Base-by-base conservation (phyloP, 2,329 filamentous ascomycete species). In the Chrysoporthe austroafricana region DNA sequence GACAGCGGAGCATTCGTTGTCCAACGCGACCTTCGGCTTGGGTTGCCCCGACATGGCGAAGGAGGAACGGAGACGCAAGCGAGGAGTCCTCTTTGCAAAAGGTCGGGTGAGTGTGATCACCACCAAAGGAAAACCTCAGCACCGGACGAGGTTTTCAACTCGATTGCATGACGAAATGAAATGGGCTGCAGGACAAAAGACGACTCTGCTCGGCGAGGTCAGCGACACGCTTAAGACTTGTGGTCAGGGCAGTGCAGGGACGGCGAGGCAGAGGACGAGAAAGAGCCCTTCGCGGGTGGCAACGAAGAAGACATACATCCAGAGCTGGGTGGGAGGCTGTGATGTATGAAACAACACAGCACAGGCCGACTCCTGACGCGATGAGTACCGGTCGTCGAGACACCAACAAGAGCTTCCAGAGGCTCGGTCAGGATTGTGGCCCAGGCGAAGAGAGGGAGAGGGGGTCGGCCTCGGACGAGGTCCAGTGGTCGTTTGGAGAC, bases 1-100 rank as follows among this genome's bases (percentile, higher is more conserved):
- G 70, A 97, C 86, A 75, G 91, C 88, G 67, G 94, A 93, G 80
- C 95, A 98, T 74, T 92, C 89, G 79, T 90, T 88, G 77, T 89
- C 86, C 77, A 97, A 82, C 70, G 90, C 83, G 76, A 88, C 85
- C 64, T 86, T 82, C 63, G 94, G 93, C 75, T 88, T 81, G 61
- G 93, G 93, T 60, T 70, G 68, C 44, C 66, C 62, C 42, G 39
- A 32, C 59, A 62, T 54, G 48, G 59, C 79, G 74, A 56, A 36
- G 43, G 46, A 32, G n/a, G n/a, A 42, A 26, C 16, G 9, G 54
- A 52, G 34, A n/a, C n/a, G 54, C 60, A 62, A 68, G 52, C 32
- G 36, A 14, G 56, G 59, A 36, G 43, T 44, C 46, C 48, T 64
- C 39, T 50, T 63, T 43, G 26, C 32, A 56, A 50, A 8, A 16